Evolutionary conservation across 2,329 filamentous ascomycete genomes (phyloP).

Genomic region (Talaromyces sp.): DNA sequence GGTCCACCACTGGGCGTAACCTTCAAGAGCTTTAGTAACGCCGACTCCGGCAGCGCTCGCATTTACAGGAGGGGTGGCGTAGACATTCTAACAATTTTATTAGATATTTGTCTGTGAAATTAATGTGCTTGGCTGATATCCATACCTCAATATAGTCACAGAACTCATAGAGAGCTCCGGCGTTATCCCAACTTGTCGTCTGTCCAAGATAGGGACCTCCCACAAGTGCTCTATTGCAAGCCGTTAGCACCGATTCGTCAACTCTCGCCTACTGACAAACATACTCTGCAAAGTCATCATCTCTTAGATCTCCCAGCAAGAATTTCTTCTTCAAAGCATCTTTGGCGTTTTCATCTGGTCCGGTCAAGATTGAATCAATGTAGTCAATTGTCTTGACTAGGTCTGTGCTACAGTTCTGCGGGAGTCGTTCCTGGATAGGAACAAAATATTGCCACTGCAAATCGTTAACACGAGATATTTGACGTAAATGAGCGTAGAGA

Average conservation of each 20-base stretch:
- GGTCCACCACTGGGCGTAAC: constrained; percentile 56
- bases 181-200: constrained; percentile 47
- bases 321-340: constrained; percentile 52
- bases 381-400: constrained; percentile 52
- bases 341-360: constrained; percentile 44
- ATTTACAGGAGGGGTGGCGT: constrained; percentile 26
- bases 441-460: constrained; percentile 55
- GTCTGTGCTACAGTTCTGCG: constrained; percentile 57
- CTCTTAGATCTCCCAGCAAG: constrained; percentile 49
- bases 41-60: constrained; percentile 51
- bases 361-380: constrained; percentile 50
- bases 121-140: neutral
- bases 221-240: constrained; percentile 44
- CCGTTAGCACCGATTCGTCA: neutral
- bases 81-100: constrained; percentile 31
- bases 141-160: constrained; percentile 52
- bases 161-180: constrained; percentile 37
- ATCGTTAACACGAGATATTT: neutral
- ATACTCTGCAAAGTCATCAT: constrained; percentile 52
- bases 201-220: constrained; percentile 61
- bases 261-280: neutral
- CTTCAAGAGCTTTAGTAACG: constrained; percentile 51
- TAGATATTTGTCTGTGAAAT: neutral
- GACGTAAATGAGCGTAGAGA: neutral
- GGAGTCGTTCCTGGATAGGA: constrained; percentile 57